Evolutionary conservation across 768 basidiomycete species (phyloP).

Genomic region (Amanita exitialis): DNA sequence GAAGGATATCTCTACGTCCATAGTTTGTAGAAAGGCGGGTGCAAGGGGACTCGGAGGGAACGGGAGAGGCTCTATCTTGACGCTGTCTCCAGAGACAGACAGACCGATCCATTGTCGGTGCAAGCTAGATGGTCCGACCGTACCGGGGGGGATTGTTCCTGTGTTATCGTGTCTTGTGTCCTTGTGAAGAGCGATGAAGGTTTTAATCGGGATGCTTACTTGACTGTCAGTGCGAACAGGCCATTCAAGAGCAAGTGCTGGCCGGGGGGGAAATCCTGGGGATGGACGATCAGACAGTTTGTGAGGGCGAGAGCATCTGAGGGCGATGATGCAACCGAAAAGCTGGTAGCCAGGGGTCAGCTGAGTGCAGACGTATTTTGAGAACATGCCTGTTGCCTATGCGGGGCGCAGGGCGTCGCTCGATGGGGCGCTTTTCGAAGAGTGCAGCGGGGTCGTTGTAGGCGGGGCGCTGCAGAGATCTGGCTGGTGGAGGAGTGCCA

Average conservation of each 20-base stretch:
- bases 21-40: conserved; percentile 59
- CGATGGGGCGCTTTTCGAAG: conserved; percentile 39
- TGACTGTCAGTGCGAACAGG: conserved; percentile 59
- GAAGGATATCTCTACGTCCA: conserved; percentile 78
- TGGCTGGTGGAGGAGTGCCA: conserved; percentile 29
- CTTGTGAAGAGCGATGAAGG: not conserved
- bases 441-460: conserved; percentile 46
- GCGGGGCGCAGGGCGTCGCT: conserved; percentile 14
- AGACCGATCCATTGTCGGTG: conserved; percentile 90
- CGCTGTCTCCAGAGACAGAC: conserved; percentile 66
- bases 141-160: conserved; percentile 53
- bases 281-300: conserved; percentile 76
- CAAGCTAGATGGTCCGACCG: conserved; percentile 64
- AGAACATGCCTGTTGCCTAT: conserved; percentile 17
- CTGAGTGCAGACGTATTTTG: not conserved
- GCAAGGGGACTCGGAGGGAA: conserved; percentile 37
- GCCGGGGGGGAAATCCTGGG: conserved; percentile 62
- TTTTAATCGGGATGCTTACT: conserved; percentile 33
- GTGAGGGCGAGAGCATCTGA: conserved; percentile 62
- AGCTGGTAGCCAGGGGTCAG: conserved; percentile 24
- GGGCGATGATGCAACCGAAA: conserved; percentile 49
- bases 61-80: conserved; percentile 58
- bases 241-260: conserved; percentile 74
- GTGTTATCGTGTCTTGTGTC: conserved; percentile 66
- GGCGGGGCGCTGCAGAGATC: conserved; percentile 24